Base-by-base conservation (phyloP, 225 moss, liverwort and hornwort species). In the Neckera pumila region DNA sequence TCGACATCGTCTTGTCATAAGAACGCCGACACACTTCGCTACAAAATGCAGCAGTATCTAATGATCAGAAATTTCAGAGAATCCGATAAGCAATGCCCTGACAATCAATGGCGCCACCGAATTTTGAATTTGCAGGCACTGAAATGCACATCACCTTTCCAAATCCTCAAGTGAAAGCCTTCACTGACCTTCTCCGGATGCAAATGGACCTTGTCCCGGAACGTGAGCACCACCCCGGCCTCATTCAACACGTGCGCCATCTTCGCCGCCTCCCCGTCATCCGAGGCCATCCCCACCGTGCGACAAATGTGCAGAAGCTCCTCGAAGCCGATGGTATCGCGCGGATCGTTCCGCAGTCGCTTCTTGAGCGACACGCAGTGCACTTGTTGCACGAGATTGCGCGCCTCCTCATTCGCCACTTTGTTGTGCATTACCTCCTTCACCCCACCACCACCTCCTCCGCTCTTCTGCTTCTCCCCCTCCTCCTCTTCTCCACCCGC, bases 221-320 rank as follows among this genome's bases (percentile, higher is more conserved):
- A 97, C 53, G 94, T 96, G 73, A 99, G 92, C 84, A 99, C 96
- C 40, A 96, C 94, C n/a, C 97, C 98, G n/a, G 98, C 94, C 70
- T 93, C 92, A 71, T 97, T 93, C 56, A 99, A 90, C 20, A 85
- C 80, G 49, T 92, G 93, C 18, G 93, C 97, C 86, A 95, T 92
- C 43, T 89, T 91, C 73, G 25, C 85, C 1, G 94, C 95, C 62
- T 99, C 95, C 18, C 88, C 88, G 27, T 94, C 93, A 38, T 80
- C 84, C 12, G 90, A 86, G 12, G 94, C 96, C 79, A 95, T 90
- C 43, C 94, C 92, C 26, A 91, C 92, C 23, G 93, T 92, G 69
- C 92, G 92, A 62, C 96, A 96, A 71, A 97, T 82, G 13, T 93
- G 89, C 77, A 96, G 88, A 21, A 99, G 93, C 89, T 96, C 96